These are phyloP conservation scores for Aspergillus sp. DNA, from an alignment of 2,329 filamentous ascomycete species.

Conservation along the genomic window DNA sequence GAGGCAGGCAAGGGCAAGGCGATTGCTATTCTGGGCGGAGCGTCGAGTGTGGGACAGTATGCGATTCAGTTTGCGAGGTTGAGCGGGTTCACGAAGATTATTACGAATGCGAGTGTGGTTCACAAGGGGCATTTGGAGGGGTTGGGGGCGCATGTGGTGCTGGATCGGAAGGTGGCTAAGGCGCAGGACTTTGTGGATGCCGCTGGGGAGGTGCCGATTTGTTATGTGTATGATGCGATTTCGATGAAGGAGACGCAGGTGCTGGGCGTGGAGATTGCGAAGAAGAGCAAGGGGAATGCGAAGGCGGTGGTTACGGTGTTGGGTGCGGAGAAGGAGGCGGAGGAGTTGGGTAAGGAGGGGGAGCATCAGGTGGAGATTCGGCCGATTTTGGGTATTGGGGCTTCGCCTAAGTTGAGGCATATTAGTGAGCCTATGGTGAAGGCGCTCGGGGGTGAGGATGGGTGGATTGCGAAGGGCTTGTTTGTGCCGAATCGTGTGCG, in stretches of 20 bases:
- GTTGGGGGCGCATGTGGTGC: constrained; percentile 32
- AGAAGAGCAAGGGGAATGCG: constrained; percentile 19
- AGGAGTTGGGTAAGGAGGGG: background rate
- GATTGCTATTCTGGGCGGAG: constrained; percentile 37
- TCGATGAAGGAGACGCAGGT: constrained; percentile 31
- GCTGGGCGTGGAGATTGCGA: constrained; percentile 33
- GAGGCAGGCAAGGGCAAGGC: constrained; percentile 23
- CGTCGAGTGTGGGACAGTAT: constrained; percentile 40
- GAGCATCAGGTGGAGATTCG: constrained; percentile 18
- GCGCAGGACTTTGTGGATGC: constrained; percentile 27
- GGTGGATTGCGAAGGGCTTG: constrained; percentile 32
- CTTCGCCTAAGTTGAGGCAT: constrained; percentile 27
- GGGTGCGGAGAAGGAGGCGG: background rate
- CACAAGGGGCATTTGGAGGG: constrained; percentile 25
- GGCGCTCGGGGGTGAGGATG: constrained; percentile 18
- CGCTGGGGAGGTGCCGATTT: constrained; percentile 28
- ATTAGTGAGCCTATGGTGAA: constrained; percentile 33
- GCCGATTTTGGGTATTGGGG: constrained; percentile 28
- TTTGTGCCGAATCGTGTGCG: constrained; percentile 32
- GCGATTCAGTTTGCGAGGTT: constrained; percentile 38
- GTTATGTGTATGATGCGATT: constrained; percentile 37
- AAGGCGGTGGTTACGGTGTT: constrained; percentile 17
- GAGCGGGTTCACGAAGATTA: constrained; percentile 36
- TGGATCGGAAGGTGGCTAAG: constrained; percentile 22
- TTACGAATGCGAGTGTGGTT: constrained; percentile 33